These are phyloP conservation scores for Syzygium oleosum DNA, from an alignment of 345 rosid genomes.

Conservation along the genomic window DNA sequence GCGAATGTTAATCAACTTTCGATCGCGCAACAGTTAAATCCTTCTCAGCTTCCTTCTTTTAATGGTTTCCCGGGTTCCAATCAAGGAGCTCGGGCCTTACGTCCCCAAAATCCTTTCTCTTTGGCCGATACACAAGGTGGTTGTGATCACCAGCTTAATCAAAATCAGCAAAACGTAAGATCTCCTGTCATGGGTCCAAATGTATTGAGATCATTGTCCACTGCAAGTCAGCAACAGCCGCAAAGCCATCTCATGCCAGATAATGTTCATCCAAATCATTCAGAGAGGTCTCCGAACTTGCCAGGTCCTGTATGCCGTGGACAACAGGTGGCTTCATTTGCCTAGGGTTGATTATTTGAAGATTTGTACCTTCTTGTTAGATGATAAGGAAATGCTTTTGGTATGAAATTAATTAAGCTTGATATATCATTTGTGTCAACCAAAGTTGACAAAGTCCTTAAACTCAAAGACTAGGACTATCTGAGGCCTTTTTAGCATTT, in stretches of 20 bases:
- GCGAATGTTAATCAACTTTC: constrained; percentile 29
- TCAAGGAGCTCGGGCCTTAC: not conserved
- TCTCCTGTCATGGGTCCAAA: constrained; percentile 12
- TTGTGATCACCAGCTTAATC: constrained; percentile 18
- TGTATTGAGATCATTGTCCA: constrained; percentile 8
- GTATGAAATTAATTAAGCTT: not conserved
- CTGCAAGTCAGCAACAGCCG: constrained; percentile 16
- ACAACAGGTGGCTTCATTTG: constrained; percentile 9
- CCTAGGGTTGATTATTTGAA: not conserved
- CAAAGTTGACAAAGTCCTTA: not conserved
- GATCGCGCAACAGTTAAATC: constrained; percentile 16
- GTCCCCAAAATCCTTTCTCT: constrained; percentile 18
- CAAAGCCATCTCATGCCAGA: constrained; percentile 15
- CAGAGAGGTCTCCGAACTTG: constrained; percentile 13
- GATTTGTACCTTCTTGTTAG: not conserved
- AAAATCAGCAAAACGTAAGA: constrained; percentile 21
- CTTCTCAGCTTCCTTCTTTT: constrained; percentile 5
- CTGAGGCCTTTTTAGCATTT: not conserved
- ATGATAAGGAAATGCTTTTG: not conserved
- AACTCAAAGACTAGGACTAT: not conserved
- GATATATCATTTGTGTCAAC: not conserved
- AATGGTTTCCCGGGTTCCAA: not conserved
- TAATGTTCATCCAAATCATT: constrained; percentile 9
- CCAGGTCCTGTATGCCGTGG: constrained; percentile 10
- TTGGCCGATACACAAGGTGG: constrained; percentile 37